A percentile compares a stretch with the other conserved stretches of the same genome.
Evolutionary conservation across 208 protist genomes (phyloP).

Genomic region (Paratrypanosoma confusum): DNA sequence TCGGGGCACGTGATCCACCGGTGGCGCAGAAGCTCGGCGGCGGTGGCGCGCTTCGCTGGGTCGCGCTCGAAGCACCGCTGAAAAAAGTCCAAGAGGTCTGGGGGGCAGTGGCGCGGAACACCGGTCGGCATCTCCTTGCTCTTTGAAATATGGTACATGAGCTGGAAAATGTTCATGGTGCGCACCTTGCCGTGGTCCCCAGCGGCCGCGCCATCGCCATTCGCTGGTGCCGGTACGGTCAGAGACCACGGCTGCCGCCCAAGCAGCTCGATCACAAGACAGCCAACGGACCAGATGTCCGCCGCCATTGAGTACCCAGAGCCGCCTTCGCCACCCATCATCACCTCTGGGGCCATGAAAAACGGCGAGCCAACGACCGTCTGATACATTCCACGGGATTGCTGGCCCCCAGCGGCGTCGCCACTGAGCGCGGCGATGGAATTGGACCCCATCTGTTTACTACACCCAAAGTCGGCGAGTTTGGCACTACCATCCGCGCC

Average conservation of each 20-base stretch:
- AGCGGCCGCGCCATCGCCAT: constrained; percentile 15
- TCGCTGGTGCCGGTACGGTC: too few relatives aligned
- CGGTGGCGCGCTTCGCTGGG: constrained; percentile 37
- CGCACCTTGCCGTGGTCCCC: too few relatives aligned
- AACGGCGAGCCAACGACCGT: constrained; percentile 76
- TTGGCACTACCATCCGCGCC: constrained; percentile 81
- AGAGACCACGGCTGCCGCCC: constrained; percentile 61
- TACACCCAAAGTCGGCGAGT: constrained; percentile 92
- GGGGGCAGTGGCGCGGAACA: constrained; percentile 50
- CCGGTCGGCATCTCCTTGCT: constrained; percentile 60
- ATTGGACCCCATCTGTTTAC: constrained; percentile 65
- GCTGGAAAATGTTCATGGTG: constrained; percentile 69
- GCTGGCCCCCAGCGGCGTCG: constrained; percentile 8
- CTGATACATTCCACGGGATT: constrained; percentile 36
- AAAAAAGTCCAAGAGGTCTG: constrained; percentile 47
- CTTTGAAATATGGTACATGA: constrained; percentile 70
- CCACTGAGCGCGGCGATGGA: constrained; percentile 10
- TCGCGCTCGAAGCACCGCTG: constrained; percentile 59
- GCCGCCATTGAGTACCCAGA: constrained; percentile 53
- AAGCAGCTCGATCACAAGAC: constrained; percentile 77
- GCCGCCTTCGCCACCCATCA: constrained; percentile 24
- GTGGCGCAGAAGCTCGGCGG: constrained; percentile 54
- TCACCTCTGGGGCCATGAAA: constrained; percentile 87
- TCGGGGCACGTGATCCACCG: constrained; percentile 71
- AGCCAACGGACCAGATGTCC: constrained; percentile 85